Conservation (phyloP, 768 basidiomycete species). For the Auricularia heimuer region DNA sequence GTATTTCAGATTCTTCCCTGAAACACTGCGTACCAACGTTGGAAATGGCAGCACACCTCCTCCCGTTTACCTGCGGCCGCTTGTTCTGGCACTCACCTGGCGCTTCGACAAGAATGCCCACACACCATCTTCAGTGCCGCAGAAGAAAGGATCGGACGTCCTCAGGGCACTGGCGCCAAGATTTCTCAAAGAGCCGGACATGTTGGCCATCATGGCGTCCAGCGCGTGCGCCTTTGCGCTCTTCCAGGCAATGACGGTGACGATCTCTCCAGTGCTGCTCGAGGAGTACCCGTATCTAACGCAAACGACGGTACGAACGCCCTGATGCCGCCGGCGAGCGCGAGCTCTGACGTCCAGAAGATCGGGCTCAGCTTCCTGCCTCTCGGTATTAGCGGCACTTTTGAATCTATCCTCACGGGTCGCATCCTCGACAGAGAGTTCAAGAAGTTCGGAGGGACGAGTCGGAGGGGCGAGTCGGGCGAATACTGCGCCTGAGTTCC, state of each 20-base stretch:
- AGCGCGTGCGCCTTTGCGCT: slow-evolving; percentile 45
- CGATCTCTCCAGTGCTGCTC: slow-evolving; percentile 52
- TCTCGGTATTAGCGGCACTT: slow-evolving; percentile 59
- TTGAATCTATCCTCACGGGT: slow-evolving; percentile 50
- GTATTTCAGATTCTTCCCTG: slow-evolving; percentile 30
- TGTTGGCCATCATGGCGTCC: slow-evolving; percentile 43
- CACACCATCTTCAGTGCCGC: not conserved
- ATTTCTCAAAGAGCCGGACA: slow-evolving; percentile 45
- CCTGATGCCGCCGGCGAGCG: not conserved
- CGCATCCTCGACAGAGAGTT: slow-evolving; percentile 61
- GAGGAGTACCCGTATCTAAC: slow-evolving; percentile 44
- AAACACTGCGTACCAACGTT: slow-evolving; percentile 31
- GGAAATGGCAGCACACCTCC: slow-evolving; percentile 36
- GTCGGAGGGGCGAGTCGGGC: slow-evolving; percentile 21
- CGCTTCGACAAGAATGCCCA: slow-evolving; percentile 2
- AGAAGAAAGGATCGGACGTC: not conserved
- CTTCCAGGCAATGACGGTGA: slow-evolving; percentile 51
- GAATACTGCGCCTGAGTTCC: slow-evolving; percentile 14
- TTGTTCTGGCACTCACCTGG: slow-evolving; percentile 21
- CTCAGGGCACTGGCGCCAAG: slow-evolving; percentile 7
- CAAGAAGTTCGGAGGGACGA: slow-evolving; percentile 14
- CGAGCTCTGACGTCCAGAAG: slow-evolving; percentile 8
- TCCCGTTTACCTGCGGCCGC: slow-evolving; percentile 19
- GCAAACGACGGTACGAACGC: slow-evolving; percentile 33
- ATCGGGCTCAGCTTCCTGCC: slow-evolving; percentile 73